Evolutionary conservation across 2,329 filamentous ascomycete genomes (phyloP).

Genomic region (Colletotrichum limetticola): DNA sequence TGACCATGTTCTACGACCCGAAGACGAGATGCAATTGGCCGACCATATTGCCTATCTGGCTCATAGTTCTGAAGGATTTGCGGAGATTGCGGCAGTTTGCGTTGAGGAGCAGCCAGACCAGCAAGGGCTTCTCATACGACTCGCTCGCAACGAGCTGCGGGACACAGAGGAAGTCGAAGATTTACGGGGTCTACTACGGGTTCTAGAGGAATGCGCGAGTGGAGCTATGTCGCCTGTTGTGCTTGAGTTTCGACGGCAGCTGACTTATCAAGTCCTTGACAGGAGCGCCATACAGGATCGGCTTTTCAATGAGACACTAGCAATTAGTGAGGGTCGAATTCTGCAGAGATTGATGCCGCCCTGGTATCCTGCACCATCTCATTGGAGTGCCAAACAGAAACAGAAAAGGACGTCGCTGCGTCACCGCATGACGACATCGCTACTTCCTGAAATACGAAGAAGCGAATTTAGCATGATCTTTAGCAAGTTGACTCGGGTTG

Average conservation of each 20-base stretch:
- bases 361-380: background rate
- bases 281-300: background rate
- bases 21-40: background rate
- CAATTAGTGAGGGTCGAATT: background rate
- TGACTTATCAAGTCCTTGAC: background rate
- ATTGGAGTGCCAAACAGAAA: background rate
- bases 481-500: background rate
- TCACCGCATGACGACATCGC: background rate
- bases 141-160: background rate
- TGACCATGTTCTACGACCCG: background rate
- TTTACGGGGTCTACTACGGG: background rate
- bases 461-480: background rate
- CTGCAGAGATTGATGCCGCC: background rate
- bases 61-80: background rate
- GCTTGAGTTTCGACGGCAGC: no score
- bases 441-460: background rate
- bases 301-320: background rate
- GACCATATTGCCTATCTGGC: background rate
- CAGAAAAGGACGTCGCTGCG: background rate
- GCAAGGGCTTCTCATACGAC: background rate
- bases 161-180: background rate
- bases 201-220: background rate
- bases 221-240: background rate
- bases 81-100: background rate
- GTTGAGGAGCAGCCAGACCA: background rate